phyloP scores from a whole-genome alignment of 768 basidiomycete species.

The Ramaria sp. region DNA sequence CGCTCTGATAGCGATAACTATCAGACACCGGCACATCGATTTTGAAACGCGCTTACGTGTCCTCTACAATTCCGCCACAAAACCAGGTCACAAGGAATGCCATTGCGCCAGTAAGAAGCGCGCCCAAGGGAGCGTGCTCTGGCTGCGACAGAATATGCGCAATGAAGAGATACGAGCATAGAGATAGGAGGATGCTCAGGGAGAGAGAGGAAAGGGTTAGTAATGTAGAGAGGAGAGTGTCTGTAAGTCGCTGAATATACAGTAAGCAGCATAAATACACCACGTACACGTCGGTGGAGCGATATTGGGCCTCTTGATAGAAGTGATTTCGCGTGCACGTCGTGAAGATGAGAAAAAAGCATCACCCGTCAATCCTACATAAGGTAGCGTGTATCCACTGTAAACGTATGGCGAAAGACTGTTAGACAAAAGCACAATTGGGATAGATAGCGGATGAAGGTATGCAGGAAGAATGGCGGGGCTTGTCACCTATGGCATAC shows the following conservation, averaged over 20 bases:
- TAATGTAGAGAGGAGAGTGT: constrained; percentile 63
- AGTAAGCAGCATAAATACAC: background rate
- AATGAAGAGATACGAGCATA: constrained; percentile 81
- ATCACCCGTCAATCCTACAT: constrained; percentile 67
- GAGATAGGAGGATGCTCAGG: constrained; percentile 70
- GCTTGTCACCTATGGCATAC: constrained; percentile 11
- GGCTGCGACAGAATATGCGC: constrained; percentile 68
- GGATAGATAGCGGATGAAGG: constrained; percentile 19
- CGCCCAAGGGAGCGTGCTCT: constrained; percentile 60
- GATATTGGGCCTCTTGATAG: constrained; percentile 33
- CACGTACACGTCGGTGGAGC: constrained; percentile 24
- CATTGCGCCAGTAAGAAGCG: constrained; percentile 65
- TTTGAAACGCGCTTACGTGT: constrained; percentile 37
- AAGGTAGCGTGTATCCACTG: constrained; percentile 46
- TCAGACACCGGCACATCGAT: background rate
- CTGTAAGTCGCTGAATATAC: constrained; percentile 30
- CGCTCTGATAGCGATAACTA: constrained; percentile 27
- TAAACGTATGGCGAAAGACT: constrained; percentile 34
- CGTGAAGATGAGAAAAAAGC: constrained; percentile 50
- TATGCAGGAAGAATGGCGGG: constrained; percentile 11
- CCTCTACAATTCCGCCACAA: constrained; percentile 71
- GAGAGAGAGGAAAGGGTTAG: constrained; percentile 54
- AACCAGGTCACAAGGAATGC: constrained; percentile 77
- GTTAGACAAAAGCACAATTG: constrained; percentile 27
- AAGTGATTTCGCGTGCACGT: constrained; percentile 45